A percentile compares a stretch with the other conserved stretches of the same genome.
These are phyloP conservation scores for Candida maesae DNA, from an alignment of 805 yeast species.

Conservation along the genomic window DNA sequence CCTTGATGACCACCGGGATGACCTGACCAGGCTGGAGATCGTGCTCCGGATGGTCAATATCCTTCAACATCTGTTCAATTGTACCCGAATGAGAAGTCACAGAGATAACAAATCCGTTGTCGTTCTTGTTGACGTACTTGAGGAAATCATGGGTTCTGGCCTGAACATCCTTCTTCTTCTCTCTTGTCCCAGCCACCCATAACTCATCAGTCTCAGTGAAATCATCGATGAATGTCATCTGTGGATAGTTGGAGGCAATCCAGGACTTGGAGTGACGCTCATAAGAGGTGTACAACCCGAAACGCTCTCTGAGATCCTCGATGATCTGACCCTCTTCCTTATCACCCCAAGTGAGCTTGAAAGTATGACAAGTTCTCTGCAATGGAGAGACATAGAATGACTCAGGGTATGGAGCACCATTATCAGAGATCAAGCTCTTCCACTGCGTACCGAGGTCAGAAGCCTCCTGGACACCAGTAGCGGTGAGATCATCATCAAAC, in stretches of 20 bases:
- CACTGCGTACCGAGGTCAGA: neutral
- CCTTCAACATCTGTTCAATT: neutral
- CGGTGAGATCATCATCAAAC: constrained; percentile 11
- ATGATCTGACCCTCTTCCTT: neutral
- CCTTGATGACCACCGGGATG: constrained; percentile 3
- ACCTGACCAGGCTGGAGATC: neutral
- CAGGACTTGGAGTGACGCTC: constrained; percentile 11
- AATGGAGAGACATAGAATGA: constrained; percentile 11
- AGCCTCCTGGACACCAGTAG: constrained; percentile 3
- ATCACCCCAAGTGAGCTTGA: constrained; percentile 11
- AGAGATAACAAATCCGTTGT: neutral
- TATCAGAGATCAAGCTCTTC: constrained; percentile 1
- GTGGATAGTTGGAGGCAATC: constrained; percentile 6
- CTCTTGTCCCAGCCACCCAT: neutral
- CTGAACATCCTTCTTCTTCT: neutral
- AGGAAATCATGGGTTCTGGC: constrained; percentile 1
- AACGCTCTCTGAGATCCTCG: constrained; percentile 13
- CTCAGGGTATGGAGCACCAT: constrained; percentile 7
- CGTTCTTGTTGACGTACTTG: neutral
- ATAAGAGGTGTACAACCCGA: constrained; percentile 8
- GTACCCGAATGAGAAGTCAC: constrained; percentile 3
- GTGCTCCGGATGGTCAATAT: constrained; percentile 1
- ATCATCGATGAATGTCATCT: constrained; percentile 4
- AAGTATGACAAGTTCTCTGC: constrained; percentile 13
- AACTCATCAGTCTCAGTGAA: constrained; percentile 10